A percentile compares a stretch with the other conserved stretches of the same genome.
Evolutionary conservation across 768 basidiomycete species (phyloP).

Genomic region (Steccherinum ochraceum): DNA sequence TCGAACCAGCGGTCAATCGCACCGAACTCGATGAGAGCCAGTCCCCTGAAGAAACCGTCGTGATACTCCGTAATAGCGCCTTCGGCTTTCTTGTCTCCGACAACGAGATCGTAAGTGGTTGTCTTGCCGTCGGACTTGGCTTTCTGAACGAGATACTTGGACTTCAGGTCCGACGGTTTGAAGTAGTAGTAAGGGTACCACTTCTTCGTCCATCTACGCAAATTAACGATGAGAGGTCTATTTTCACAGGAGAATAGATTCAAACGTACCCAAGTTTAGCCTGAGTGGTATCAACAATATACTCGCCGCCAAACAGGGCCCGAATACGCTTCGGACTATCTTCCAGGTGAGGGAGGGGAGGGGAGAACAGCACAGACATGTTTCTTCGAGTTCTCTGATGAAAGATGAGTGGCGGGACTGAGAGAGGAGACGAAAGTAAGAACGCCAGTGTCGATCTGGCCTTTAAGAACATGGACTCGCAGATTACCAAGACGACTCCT

Average conservation of each 20-base stretch:
- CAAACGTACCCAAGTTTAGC: constrained; percentile 56
- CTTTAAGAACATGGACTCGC: too few relatives aligned
- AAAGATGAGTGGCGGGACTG: too few relatives aligned
- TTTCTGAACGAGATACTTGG: constrained; percentile 29
- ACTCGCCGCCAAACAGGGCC: constrained; percentile 44
- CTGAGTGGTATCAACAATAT: constrained; percentile 48
- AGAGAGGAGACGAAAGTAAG: neutral
- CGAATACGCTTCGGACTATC: constrained; percentile 44
- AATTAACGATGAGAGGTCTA: neutral
- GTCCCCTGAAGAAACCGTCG: constrained; percentile 34
- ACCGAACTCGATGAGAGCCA: constrained; percentile 43
- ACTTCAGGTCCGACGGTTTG: constrained; percentile 35
- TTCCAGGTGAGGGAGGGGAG: constrained; percentile 42
- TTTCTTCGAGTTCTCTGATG: neutral
- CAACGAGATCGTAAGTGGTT: constrained; percentile 40
- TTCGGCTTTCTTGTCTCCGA: constrained; percentile 32
- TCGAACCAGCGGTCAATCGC: constrained; percentile 62
- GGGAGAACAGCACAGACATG: constrained; percentile 10
- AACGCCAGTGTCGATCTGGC: too few relatives aligned
- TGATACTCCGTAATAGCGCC: constrained; percentile 33
- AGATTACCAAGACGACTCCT: too few relatives aligned
- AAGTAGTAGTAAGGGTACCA: constrained; percentile 56
- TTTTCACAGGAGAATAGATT: too few relatives aligned
- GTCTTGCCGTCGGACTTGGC: constrained; percentile 25
- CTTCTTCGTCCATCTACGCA: constrained; percentile 47